A percentile compares a stretch with the other conserved stretches of the same genome.
Conservation (phyloP, 2,329 filamentous ascomycete genomes). For the Colletotrichum sidae region DNA sequence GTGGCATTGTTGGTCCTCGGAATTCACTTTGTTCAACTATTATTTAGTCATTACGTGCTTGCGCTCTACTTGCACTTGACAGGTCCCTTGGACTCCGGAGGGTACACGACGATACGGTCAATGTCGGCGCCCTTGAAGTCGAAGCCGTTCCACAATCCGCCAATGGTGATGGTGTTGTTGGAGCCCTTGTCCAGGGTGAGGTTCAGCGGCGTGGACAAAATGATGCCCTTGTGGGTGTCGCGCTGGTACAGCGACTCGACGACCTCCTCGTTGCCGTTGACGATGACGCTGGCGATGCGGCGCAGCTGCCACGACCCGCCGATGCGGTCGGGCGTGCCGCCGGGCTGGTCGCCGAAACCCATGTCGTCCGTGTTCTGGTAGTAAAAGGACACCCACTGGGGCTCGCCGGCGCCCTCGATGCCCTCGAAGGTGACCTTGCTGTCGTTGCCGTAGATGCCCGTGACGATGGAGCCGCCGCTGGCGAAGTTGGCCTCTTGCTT, state of each 20-base stretch:
- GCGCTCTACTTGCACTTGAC: constrained; percentile 15
- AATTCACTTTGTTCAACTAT: background rate
- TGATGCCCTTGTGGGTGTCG: constrained; percentile 67
- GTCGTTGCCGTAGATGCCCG: constrained; percentile 64
- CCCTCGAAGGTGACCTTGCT: constrained; percentile 59
- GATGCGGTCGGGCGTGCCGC: constrained; percentile 69
- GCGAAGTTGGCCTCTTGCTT: constrained; percentile 65
- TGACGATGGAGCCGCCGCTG: constrained; percentile 57
- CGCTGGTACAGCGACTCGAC: constrained; percentile 64
- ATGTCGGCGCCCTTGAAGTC: constrained; percentile 69
- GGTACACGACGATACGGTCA: constrained; percentile 70
- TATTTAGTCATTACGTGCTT: constrained; percentile 5
- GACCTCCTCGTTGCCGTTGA: constrained; percentile 59
- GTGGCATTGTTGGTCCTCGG: background rate
- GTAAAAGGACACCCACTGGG: constrained; percentile 67
- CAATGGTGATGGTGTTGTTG: constrained; percentile 66
- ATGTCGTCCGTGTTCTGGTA: constrained; percentile 71
- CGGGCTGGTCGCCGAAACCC: constrained; percentile 68
- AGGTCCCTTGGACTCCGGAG: constrained; percentile 54
- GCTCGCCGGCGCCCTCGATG: constrained; percentile 57
- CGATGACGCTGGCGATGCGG: constrained; percentile 69
- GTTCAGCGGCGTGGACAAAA: constrained; percentile 67
- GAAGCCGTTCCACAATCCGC: constrained; percentile 66
- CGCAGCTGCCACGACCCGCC: constrained; percentile 70
- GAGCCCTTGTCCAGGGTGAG: constrained; percentile 63